Base-by-base conservation (phyloP, 2,329 filamentous ascomycete species). In the Colletotrichum simmondsii region DNA sequence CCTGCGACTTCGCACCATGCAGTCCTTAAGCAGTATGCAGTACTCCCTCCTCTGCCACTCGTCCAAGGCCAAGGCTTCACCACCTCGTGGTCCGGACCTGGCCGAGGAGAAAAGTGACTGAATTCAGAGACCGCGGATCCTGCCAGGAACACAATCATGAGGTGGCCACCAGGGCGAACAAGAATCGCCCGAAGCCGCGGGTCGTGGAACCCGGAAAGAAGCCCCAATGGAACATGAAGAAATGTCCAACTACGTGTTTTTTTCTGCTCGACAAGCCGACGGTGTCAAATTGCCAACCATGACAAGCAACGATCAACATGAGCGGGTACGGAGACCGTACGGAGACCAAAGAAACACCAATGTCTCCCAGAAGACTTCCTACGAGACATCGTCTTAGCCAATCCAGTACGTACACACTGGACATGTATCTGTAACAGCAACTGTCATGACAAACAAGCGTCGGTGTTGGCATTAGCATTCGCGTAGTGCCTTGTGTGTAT, bases 361-460 rank as follows among this genome's bases (percentile, higher is more conserved):
- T 52, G 22, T 12, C 57, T 42, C 14, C 37, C 37, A 49, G 19
- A n/a, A n/a, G 42, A 49, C 42, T 30, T 35, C 5, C 22, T 5
- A n/a, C 24, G 26, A 28, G 16, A 11, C 42, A 63, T 63, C 60
- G 28, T 30, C 11, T 57, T 49, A 35, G 26, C 32, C 68, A 67
- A 67, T 56, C n/a, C 49, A 32, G 28, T 63, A 58, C 64, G 57
- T 68, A 32, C 58, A 24, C 30, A 12, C 19, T 52, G n/a, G 30
- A 59, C 42, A 24, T 63, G 53, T 69, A 54, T 69, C 53, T 69
- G 69, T 65, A 64, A 64, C 65, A 53, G 26, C 52, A 64, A 59
- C 12, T 35, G 11, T 19, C 24, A 42, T 22, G n/a, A 19, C 42
- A 53, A 58, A 35, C 58, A 53, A 22, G 58, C 49, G 56, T 56